Base-by-base conservation (phyloP, 2,329 filamentous ascomycete species). In the Botrytis sinoallii region DNA sequence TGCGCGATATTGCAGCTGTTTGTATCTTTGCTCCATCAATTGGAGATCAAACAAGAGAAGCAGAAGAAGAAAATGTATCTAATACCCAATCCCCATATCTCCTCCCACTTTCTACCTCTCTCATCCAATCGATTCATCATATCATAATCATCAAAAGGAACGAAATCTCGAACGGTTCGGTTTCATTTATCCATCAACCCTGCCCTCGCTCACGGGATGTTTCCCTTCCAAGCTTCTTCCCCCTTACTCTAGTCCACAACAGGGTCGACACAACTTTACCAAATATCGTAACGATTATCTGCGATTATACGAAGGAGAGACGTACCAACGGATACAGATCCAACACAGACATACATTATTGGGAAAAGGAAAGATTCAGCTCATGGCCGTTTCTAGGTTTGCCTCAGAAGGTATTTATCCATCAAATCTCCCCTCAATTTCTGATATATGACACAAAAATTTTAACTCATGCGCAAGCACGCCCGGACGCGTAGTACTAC, bases 381-480 rank as follows among this genome's bases (percentile, higher is more conserved):
- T 32, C 48, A 29, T 55, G 25, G 35, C 18, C 38, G n/a, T 22
- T 46, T 32, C 10, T 42, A 46, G 16, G n/a, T 14, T 55, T 16
- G 65, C 29, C 9, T 7, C 22, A 57, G 38, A 4, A 42, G 40
- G 40, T 68, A 68, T 32, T 52, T 57, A 6, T 22, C 65, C 65
- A 42, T 68, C 46, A 55, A 68, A 68, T 68, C 46, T 68, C 65
- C 46, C 46, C 65, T 55, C 46, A 22, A 57, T 42, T 29, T 42
- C 35, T 68, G 48, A 68, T 57, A 68, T 57, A 18, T 68, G 35
- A 68, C 40, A 68, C 66, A 3, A 32, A 57, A 68, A 57, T 68
- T 9, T 57, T 57, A 68, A 57, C 48, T 68, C 65, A 42, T 57
- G 65, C 52, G 40, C 65, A 55, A n/a, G 57, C 65, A 57, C 46